phyloP scores from a whole-genome alignment of 2,329 filamentous ascomycete genomes.

The Penicillium sp. region DNA sequence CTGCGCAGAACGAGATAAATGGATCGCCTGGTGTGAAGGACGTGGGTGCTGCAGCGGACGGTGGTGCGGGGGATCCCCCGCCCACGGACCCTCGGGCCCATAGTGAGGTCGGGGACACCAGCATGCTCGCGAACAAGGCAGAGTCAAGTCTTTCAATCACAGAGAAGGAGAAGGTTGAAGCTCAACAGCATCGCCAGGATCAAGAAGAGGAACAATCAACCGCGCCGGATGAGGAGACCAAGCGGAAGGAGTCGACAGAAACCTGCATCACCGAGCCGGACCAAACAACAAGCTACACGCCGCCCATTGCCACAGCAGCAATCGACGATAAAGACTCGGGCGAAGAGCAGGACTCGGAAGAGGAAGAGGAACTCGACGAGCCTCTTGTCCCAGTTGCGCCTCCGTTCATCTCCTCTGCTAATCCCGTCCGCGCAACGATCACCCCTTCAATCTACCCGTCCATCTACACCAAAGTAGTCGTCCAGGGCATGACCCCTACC shows the following conservation, averaged over 20 bases:
- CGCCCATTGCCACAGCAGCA: slow-evolving; percentile 29
- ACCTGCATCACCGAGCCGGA: slow-evolving; percentile 30
- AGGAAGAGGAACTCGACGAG: slow-evolving; percentile 47
- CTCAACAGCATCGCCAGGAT: slow-evolving; percentile 17
- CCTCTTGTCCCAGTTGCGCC: slow-evolving; percentile 72
- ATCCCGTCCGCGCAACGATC: slow-evolving; percentile 77
- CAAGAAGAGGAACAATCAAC: slow-evolving; percentile 27
- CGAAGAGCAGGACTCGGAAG: slow-evolving; percentile 34
- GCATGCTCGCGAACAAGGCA: slow-evolving; percentile 22
- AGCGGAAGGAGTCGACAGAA: slow-evolving; percentile 28
- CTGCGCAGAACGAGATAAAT: background rate
- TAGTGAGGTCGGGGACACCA: slow-evolving; percentile 5
- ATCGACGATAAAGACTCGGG: slow-evolving; percentile 16
- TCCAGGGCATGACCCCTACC: slow-evolving; percentile 76
- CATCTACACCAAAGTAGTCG: slow-evolving; percentile 86
- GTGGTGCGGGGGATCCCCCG: slow-evolving; percentile 10
- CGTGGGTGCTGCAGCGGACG: slow-evolving; percentile 9
- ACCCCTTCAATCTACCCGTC: slow-evolving; percentile 72
- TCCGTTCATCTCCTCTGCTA: slow-evolving; percentile 71
- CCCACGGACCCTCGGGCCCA: slow-evolving; percentile 10
- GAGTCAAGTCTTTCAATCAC: slow-evolving; percentile 28
- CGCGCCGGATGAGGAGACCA: slow-evolving; percentile 24
- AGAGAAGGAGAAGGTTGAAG: slow-evolving; percentile 20
- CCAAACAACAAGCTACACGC: slow-evolving; percentile 46
- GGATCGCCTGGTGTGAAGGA: slow-evolving; percentile 5